Conservation (phyloP, 257 asterid species). For the Scutellaria barbata region DNA sequence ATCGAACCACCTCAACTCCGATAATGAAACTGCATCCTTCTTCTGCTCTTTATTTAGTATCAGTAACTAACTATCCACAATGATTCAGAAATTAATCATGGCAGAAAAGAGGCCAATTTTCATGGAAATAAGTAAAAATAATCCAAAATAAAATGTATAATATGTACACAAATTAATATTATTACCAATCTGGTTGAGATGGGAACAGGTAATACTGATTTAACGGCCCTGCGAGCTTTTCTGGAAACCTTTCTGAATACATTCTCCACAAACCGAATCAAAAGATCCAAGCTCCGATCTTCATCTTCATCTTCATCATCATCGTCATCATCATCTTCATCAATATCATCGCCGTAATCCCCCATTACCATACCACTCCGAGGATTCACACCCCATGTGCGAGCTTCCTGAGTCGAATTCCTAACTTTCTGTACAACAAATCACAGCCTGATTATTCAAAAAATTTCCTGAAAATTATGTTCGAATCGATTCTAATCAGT, state of each 20-base stretch:
- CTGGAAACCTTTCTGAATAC: conserved; percentile 79
- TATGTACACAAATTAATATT: background rate
- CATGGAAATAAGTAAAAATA: background rate
- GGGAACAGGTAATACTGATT: conserved; percentile 80
- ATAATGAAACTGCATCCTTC: no score
- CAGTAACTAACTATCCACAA: conserved; percentile 17
- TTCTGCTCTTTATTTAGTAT: background rate
- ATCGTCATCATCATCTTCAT: conserved; percentile 67
- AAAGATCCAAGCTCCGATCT: conserved; percentile 85
- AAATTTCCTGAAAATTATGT: background rate
- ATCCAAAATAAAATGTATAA: background rate
- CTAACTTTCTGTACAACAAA: conserved; percentile 44
- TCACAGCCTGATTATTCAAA: conserved; percentile 12
- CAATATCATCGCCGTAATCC: conserved; percentile 52
- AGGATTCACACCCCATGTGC: conserved; percentile 51
- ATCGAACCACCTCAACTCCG: no score
- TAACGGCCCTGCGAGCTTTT: conserved; percentile 86
- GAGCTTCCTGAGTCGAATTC: conserved; percentile 38
- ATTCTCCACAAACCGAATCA: conserved; percentile 82
- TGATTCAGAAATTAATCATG: background rate
- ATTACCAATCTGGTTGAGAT: conserved; percentile 78
- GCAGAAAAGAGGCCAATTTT: background rate
- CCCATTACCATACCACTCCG: conserved; percentile 59
- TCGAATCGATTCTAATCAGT: background rate
- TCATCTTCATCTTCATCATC: conserved; percentile 77